Base-by-base conservation (phyloP, 768 basidiomycete species). In the Mycena epipterygia region DNA sequence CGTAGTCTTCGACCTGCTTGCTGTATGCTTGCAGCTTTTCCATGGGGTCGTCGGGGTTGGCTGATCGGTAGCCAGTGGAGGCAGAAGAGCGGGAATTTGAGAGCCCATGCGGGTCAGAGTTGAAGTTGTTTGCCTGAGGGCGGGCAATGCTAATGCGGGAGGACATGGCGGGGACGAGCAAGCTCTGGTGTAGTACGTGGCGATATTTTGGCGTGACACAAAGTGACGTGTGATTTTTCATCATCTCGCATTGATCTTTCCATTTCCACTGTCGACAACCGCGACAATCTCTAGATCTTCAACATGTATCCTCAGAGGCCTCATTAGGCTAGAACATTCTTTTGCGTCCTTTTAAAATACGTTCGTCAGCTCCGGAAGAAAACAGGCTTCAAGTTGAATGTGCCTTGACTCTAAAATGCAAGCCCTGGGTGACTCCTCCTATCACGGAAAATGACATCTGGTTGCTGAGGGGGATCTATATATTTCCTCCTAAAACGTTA, bases 1-100 rank as follows among this genome's bases (percentile, higher is more conserved):
- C 88, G 72, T 91, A 85, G 83, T 99, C 98, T 84, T 99, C 98
- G 64, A 95, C 87, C 80, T 90, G 87, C 80, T 89, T 91, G 80
- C 89, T 89, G 74, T 91, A 84, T 9, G 86, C 86, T 71, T 90
- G 89, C 56, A 96, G 80, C 81, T 92, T 93, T 82, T 95, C 93
- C 68, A 95, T 75, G 0, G 93, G 95, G 84, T 93, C 91, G 77
- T 95, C 91, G 1, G 93, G 91, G 83, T 94, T 88, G 33, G 93
- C 93, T 2, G 93, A 87, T 65, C 93, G 89, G 85, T 93, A 95
- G 48, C 94, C 93, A 3, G 86, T 74, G 25, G 86, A 82, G 9
- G 72, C 72, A 3, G 93, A 89, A 0, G 88, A 85, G 59, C 89
- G 87, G 16, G 92, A 87, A 81, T 94, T 95, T 60, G 90, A 88